Percentiles rank a stretch among this genome's conserved stretches.
Conservation (phyloP, 2,329 filamentous ascomycete genomes). For the Fusarium vanettenii region DNA sequence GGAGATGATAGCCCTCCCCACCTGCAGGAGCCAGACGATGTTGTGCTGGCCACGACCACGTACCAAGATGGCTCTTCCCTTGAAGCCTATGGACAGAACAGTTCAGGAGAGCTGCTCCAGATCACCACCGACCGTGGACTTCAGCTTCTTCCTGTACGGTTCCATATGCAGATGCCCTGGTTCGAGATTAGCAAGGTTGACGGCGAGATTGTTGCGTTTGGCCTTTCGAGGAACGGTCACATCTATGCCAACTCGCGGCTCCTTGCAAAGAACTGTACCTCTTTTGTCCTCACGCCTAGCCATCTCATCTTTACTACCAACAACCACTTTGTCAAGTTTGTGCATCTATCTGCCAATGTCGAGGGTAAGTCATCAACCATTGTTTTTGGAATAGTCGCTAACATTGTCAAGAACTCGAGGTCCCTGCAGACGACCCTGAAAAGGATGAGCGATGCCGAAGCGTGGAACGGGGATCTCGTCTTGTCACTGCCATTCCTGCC, state of each 20-base stretch:
- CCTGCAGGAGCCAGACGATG: conserved; percentile 12
- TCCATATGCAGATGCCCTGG: conserved; percentile 64
- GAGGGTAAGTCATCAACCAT: conserved; percentile 63
- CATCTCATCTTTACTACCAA: conserved; percentile 94
- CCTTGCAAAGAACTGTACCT: conserved; percentile 89
- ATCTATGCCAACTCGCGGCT: conserved; percentile 81
- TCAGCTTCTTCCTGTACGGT: conserved; percentile 52
- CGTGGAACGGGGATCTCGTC: conserved; percentile 87
- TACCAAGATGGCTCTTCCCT: conserved; percentile 45
- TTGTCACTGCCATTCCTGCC: conserved; percentile 91
- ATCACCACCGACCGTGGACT: conserved; percentile 48
- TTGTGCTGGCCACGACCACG: conserved; percentile 46
- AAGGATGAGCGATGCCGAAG: conserved; percentile 91
- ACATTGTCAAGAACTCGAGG: conserved; percentile 73
- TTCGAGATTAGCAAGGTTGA: conserved; percentile 59
- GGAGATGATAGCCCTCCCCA: conserved; percentile 24
- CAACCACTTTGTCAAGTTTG: conserved; percentile 92
- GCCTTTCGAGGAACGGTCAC: conserved; percentile 79
- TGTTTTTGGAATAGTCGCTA: conserved; percentile 15
- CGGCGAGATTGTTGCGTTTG: conserved; percentile 61
- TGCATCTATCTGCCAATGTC: conserved; percentile 75
- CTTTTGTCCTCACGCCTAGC: conserved; percentile 82
- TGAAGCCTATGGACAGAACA: conserved; percentile 59
- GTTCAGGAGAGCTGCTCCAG: conserved; percentile 57
- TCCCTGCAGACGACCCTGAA: conserved; percentile 90